A percentile compares a stretch with the other conserved stretches of the same genome.
These are phyloP conservation scores for Mycocentrospora acerina DNA, from an alignment of 2,329 filamentous ascomycete genomes.

Conservation along the genomic window DNA sequence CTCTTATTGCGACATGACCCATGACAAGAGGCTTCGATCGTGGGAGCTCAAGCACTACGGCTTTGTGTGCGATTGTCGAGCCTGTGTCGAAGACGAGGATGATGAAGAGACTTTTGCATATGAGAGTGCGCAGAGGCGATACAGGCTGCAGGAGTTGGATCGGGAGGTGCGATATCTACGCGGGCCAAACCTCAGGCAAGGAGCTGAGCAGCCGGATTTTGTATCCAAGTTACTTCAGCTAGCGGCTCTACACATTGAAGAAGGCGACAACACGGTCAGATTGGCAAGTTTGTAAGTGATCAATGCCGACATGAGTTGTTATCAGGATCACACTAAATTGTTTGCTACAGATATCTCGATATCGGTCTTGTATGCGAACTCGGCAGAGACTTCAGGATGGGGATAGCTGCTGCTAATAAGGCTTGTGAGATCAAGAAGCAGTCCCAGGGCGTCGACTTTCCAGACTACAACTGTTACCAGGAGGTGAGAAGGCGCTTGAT, in stretches of 20 bases:
- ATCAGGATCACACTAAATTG: conserved; percentile 7
- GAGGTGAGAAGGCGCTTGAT: conserved; percentile 23
- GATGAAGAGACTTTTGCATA: conserved; percentile 29
- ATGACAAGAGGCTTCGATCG: conserved; percentile 28
- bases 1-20: conserved; percentile 41
- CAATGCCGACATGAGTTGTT: too few relatives aligned
- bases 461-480: conserved; percentile 24
- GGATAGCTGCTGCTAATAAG: conserved; percentile 19
- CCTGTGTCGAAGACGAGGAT: conserved; percentile 34
- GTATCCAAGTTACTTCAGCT: conserved; percentile 28
- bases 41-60: conserved; percentile 41
- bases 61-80: conserved; percentile 41
- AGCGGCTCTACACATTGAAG: conserved; percentile 27
- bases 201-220: conserved; percentile 14
- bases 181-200: conserved; percentile 13
- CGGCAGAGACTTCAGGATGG: conserved; percentile 23
- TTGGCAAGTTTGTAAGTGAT: conserved; percentile 30
- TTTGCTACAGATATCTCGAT: conserved; percentile 30
- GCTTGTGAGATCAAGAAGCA: conserved; percentile 30
- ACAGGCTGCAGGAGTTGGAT: conserved; percentile 37
- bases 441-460: conserved; percentile 31
- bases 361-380: conserved; percentile 35
- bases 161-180: conserved; percentile 24
- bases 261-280: conserved; percentile 24
- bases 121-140: conserved; percentile 32